phyloP scores from a whole-genome alignment of 164 flowering plant species.

The Malania oleifera region DNA sequence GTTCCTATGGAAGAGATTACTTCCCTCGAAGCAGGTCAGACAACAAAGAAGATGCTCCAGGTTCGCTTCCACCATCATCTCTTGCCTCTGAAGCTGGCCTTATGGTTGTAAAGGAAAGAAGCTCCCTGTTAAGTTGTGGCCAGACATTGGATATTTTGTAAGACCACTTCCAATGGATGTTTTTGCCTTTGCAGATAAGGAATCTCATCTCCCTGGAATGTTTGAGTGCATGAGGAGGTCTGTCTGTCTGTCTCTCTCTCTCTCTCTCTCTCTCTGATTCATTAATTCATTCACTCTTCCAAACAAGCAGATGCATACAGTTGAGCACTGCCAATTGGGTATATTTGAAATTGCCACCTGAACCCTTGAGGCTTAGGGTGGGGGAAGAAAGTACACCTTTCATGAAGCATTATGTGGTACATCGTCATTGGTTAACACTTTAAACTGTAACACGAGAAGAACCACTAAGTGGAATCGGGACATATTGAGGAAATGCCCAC shows the following conservation, averaged over 20 bases:
- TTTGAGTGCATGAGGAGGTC: conserved; percentile 82
- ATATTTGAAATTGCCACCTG: no score
- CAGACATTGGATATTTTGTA: conserved; percentile 89
- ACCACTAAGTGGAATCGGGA: no score
- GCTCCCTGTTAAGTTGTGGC: conserved; percentile 72
- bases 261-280: no score
- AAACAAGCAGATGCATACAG: no score
- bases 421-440: no score
- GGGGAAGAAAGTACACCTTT: no score
- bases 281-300: no score
- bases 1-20: conserved; percentile 69
- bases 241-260: conserved; percentile 7
- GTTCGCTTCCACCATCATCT: conserved; percentile 86
- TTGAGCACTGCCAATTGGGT: no score
- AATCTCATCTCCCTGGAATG: conserved; percentile 84
- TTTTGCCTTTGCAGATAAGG: conserved; percentile 47
- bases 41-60: conserved; percentile 40
- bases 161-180: conserved; percentile 71
- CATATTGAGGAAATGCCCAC: no score
- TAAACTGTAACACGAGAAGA: no score
- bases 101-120: conserved; percentile 54
- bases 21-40: conserved; percentile 63
- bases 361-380: no score
- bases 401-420: no score
- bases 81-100: conserved; percentile 69